Conservation (phyloP, 2,329 filamentous ascomycete species). For the Colletotrichum sp. region DNA sequence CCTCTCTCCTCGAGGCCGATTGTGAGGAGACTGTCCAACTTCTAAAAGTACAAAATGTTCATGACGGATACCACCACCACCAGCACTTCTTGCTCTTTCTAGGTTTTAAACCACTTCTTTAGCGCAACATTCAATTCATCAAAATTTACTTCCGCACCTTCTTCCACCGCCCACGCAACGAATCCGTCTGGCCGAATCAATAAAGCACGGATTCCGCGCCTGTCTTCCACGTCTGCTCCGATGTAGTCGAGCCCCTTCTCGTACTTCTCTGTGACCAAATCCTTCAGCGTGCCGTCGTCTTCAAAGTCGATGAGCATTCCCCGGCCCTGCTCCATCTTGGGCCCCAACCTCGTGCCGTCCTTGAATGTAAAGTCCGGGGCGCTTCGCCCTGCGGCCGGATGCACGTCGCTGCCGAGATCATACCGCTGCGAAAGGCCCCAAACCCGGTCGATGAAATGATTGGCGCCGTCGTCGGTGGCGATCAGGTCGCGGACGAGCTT, state of each 20-base stretch:
- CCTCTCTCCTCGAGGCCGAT: conserved; percentile 2
- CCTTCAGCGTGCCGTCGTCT: conserved; percentile 14
- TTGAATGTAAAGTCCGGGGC: conserved; percentile 37
- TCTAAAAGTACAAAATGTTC: not conserved
- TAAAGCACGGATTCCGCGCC: conserved; percentile 28
- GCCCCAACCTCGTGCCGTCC: conserved; percentile 31
- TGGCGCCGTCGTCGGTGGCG: conserved; percentile 31
- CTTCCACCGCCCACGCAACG: conserved; percentile 32
- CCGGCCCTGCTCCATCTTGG: conserved; percentile 29
- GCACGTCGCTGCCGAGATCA: conserved; percentile 25
- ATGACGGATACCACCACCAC: not conserved
- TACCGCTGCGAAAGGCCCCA: conserved; percentile 39
- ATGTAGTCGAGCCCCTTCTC: conserved; percentile 25
- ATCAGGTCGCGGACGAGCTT: conserved; percentile 30
- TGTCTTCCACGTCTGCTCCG: conserved; percentile 22
- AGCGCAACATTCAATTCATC: conserved; percentile 10
- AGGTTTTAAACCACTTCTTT: not conserved
- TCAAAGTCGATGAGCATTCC: conserved; percentile 33
- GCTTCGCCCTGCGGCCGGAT: conserved; percentile 38
- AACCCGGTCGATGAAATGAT: conserved; percentile 32
- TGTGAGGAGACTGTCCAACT: not conserved
- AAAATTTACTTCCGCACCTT: conserved; percentile 21
- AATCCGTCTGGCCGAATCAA: conserved; percentile 36
- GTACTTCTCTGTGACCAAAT: conserved; percentile 4
- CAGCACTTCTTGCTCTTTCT: not conserved